Percentiles rank a stretch among this genome's conserved stretches.
These are phyloP conservation scores for Myriosclerotinia curreyana DNA, from an alignment of 2,329 filamentous ascomycete species.

Conservation along the genomic window DNA sequence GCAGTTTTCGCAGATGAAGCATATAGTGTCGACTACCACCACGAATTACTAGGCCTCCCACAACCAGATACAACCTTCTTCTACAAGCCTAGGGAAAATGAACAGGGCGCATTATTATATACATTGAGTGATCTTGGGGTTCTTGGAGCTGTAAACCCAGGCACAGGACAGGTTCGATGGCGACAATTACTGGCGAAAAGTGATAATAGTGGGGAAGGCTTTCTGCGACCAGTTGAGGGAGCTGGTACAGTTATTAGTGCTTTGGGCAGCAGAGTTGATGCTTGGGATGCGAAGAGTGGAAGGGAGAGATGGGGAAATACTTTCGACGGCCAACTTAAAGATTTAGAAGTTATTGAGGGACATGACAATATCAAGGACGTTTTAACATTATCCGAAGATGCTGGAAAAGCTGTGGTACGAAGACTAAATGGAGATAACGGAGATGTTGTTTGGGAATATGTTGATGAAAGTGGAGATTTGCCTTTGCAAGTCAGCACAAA, in stretches of 20 bases:
- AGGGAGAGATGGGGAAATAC: conserved; percentile 70
- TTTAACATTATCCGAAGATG: conserved; percentile 62
- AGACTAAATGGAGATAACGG: conserved; percentile 72
- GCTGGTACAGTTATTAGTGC: conserved; percentile 76
- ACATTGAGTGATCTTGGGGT: conserved; percentile 82
- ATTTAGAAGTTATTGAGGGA: conserved; percentile 72
- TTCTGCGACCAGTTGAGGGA: conserved; percentile 71
- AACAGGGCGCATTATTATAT: conserved; percentile 86
- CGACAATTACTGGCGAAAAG: conserved; percentile 65
- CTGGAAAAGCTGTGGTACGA: conserved; percentile 57
- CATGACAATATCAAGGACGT: conserved; percentile 62
- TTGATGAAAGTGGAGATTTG: conserved; percentile 63
- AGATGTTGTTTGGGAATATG: conserved; percentile 73
- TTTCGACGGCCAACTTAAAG: conserved; percentile 58
- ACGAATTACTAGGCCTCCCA: conserved; percentile 81
- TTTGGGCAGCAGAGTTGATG: conserved; percentile 64
- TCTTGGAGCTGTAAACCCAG: conserved; percentile 84
- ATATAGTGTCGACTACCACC: conserved; percentile 87
- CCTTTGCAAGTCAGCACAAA: conserved; percentile 74
- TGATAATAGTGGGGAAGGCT: conserved; percentile 39
- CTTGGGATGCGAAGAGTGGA: conserved; percentile 82
- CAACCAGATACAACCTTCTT: conserved; percentile 87
- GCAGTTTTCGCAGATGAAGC: conserved; percentile 90
- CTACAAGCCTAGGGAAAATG: conserved; percentile 76
- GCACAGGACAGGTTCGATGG: conserved; percentile 82